Conservation (phyloP, 345 rosid genomes). For the Murraya paniculata region DNA sequence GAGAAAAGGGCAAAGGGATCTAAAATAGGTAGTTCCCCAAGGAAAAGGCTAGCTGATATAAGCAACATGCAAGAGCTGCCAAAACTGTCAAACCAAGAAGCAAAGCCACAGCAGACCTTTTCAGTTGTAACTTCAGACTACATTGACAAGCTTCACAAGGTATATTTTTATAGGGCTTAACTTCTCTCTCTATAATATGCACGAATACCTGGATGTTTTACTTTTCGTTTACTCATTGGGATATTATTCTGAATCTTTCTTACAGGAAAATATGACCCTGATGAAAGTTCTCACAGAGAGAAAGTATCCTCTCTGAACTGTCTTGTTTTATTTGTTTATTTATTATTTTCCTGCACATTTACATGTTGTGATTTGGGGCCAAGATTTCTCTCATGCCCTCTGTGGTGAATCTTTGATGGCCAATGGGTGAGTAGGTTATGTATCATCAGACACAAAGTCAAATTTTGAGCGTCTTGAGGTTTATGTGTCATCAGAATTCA, state of each 20-base stretch:
- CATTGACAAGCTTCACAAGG: slow-evolving; percentile 50
- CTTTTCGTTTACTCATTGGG: slow-evolving; percentile 8
- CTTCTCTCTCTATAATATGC: neutral
- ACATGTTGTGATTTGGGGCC: neutral
- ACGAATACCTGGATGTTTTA: neutral
- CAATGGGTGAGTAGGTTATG: neutral
- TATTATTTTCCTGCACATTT: neutral
- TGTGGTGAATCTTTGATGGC: neutral
- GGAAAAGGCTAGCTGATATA: slow-evolving; percentile 54
- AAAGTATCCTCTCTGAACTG: slow-evolving; percentile 39
- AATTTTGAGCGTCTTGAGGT: neutral
- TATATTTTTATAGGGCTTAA: neutral
- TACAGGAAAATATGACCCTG: slow-evolving; percentile 58
- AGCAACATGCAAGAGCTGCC: slow-evolving; percentile 44
- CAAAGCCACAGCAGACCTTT: slow-evolving; percentile 25
- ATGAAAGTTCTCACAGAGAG: slow-evolving; percentile 46
- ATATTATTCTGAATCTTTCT: slow-evolving; percentile 15
- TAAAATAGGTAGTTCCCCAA: slow-evolving; percentile 26
- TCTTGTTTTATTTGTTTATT: neutral
- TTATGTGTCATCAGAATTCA: neutral
- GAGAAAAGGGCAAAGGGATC: slow-evolving; percentile 28
- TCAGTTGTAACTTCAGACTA: slow-evolving; percentile 31
- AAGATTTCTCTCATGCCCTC: neutral
- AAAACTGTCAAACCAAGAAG: slow-evolving; percentile 26
- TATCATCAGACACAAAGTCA: neutral